Evolutionary conservation across 2,329 filamentous ascomycete genomes (phyloP).

Genomic region (Aureobasidium sp.): DNA sequence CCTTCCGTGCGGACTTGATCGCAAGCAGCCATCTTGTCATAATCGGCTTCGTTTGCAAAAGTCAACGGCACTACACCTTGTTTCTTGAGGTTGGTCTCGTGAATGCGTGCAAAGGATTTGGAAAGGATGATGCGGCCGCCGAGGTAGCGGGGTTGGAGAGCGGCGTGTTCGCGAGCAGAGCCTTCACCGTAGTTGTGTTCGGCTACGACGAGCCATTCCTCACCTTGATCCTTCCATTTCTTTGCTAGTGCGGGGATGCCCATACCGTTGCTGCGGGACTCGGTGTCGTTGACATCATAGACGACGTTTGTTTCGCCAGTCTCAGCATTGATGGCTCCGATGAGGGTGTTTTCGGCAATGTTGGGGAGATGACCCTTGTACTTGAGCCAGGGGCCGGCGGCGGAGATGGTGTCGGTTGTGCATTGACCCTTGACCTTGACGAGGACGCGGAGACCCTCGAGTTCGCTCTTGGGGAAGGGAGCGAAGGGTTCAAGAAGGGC

Average conservation of each 20-base stretch:
- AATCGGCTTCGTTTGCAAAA: slow-evolving; percentile 94
- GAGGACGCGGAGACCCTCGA: slow-evolving; percentile 83
- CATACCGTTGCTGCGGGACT: slow-evolving; percentile 87
- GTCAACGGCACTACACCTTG: slow-evolving; percentile 99
- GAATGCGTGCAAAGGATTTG: slow-evolving; percentile 97
- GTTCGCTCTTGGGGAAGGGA: too few relatives aligned
- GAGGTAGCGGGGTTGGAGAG: slow-evolving; percentile 96
- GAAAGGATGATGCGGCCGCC: slow-evolving; percentile 98
- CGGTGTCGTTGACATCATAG: slow-evolving; percentile 99
- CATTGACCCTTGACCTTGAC: slow-evolving; percentile 99
- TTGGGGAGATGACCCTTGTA: slow-evolving; percentile 99
- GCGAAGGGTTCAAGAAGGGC: slow-evolving; percentile 93
- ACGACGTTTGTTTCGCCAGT: too few relatives aligned
- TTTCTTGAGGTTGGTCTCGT: slow-evolving; percentile 99
- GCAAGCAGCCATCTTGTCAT: too few relatives aligned
- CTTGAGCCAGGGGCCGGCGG: slow-evolving; percentile 98
- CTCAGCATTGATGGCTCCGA: slow-evolving; percentile 95
- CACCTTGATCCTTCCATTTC: slow-evolving; percentile 98
- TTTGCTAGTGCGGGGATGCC: slow-evolving; percentile 92
- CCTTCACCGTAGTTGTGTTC: slow-evolving; percentile 99
- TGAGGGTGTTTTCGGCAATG: slow-evolving; percentile 99
- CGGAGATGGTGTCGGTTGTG: slow-evolving; percentile 95
- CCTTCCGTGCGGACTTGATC: too few relatives aligned
- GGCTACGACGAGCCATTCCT: slow-evolving; percentile 97
- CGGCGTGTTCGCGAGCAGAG: slow-evolving; percentile 97